These are phyloP conservation scores for Huntiella savannae DNA, from an alignment of 2,329 filamentous ascomycete genomes.

Conservation along the genomic window DNA sequence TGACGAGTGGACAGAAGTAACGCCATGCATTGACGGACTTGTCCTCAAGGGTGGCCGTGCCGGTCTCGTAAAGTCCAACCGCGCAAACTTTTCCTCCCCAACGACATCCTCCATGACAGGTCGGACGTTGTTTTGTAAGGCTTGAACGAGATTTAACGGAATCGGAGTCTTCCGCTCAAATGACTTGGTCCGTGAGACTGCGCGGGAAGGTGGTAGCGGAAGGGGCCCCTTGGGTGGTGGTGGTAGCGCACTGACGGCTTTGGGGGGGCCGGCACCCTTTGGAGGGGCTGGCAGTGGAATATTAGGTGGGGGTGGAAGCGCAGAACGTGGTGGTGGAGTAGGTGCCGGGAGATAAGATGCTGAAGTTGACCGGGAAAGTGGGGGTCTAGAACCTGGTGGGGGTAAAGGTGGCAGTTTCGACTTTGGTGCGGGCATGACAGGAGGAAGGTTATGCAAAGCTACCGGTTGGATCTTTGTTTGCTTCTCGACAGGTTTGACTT, in stretches of 20 bases:
- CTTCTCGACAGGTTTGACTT: not conserved
- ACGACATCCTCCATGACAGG: not conserved
- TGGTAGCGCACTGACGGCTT: not conserved
- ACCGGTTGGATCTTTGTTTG: not conserved
- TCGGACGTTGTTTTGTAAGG: conserved; percentile 1
- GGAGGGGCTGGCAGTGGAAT: not conserved
- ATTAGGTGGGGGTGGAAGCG: conserved; percentile 4
- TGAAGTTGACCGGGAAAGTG: not conserved
- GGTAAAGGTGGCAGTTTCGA: not conserved
- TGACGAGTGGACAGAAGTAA: too few relatives aligned
- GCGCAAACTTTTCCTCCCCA: not conserved
- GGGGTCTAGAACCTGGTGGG: not conserved
- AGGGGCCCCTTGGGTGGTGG: not conserved
- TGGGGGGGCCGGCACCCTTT: not conserved
- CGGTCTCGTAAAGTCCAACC: not conserved
- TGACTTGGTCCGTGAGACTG: not conserved
- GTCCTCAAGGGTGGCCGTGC: too few relatives aligned
- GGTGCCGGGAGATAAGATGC: conserved; percentile 2
- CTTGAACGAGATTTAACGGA: not conserved
- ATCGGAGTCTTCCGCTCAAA: conserved; percentile 1
- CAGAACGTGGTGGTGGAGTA: conserved; percentile 2
- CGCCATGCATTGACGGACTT: too few relatives aligned
- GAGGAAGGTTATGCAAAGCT: not conserved
- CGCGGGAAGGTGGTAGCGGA: not conserved
- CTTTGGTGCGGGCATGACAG: not conserved